Evolutionary conservation across 306 rosid genomes (phyloP), one percentile per base, ranked within the genome.

Genomic region (Begonia loranthoides): DNA sequence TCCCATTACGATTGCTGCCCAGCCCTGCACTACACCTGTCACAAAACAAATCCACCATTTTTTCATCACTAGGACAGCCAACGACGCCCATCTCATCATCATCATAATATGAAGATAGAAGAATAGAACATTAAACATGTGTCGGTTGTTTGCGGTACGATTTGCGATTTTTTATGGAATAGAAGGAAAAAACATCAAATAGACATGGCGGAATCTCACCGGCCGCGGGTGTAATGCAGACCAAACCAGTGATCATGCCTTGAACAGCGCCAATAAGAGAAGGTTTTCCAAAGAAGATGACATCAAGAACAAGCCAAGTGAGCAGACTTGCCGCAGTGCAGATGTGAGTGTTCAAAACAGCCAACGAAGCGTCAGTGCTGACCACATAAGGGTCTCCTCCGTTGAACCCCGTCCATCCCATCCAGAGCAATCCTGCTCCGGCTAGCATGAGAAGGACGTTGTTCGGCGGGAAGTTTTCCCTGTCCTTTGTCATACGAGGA

Each of bases 401-500:
- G 60, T 73, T 68, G 59, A 73, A 73, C 11, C 79, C 79, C 3
- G 75, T 64, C 79, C 79, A 68, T 6, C 79, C 79, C 79, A 73
- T 73, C 75, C 79, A 73, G 17, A 73, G 49, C 45, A 73, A 40
- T n/a, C 79, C 75, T 4, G 79, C 79, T 13, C 75, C 75, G 5
- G 79, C 70, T 34, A 73, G 44, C 75, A 73, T 68, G 7, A 73
- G 71, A 24, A 73, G 71, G 33, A 73, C 53, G 71, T 68, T 68
- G 68, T 73, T 73, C 5, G 79, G 79, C 5, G 79, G 75, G 48
- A 73, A 73, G 41, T 73, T 68, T 45, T 64, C 79, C 57, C 79
- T 34, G 56, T 73, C 79, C 51, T 65, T 73, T 22, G 51, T 52
- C 1, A 66, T 36, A 33, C 79, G 59, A 16, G 79, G 79, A 14